Conservation (phyloP, 108 stramenopile genomes). For the Fragilariopsis cylindrus region DNA sequence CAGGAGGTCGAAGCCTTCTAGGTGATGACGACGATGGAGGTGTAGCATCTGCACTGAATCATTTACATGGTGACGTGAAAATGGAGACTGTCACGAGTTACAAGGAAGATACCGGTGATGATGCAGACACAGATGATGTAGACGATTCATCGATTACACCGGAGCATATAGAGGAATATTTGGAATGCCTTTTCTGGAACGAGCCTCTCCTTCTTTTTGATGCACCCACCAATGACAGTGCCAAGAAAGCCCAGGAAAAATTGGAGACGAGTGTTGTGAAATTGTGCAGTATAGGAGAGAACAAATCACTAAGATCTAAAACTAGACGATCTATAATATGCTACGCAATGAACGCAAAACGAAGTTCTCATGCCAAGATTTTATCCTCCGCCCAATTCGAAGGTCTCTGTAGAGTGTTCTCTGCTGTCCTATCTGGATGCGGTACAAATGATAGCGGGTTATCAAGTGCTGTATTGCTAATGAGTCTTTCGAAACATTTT, state of each 20-base stretch:
- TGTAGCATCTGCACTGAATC: slow-evolving; percentile 72
- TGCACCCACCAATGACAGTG: not conserved
- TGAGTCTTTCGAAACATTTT: slow-evolving; percentile 76
- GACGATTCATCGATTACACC: slow-evolving; percentile 11
- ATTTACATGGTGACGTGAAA: slow-evolving; percentile 51
- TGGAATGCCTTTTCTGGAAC: slow-evolving; percentile 32
- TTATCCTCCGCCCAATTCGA: slow-evolving; percentile 47
- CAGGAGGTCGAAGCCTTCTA: slow-evolving; percentile 44
- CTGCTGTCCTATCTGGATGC: slow-evolving; percentile 65
- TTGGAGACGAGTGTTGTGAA: slow-evolving; percentile 25
- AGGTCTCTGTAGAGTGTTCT: slow-evolving; percentile 55
- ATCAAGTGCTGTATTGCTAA: slow-evolving; percentile 69
- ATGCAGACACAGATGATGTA: slow-evolving; percentile 28
- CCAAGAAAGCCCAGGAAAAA: slow-evolving; percentile 13
- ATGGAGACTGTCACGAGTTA: slow-evolving; percentile 21
- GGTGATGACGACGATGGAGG: slow-evolving; percentile 84
- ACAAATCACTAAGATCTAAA: slow-evolving; percentile 35
- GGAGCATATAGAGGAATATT: slow-evolving; percentile 37
- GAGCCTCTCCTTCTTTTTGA: slow-evolving; percentile 7
- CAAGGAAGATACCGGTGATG: slow-evolving; percentile 29
- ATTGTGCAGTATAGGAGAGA: slow-evolving; percentile 39
- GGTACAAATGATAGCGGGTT: slow-evolving; percentile 38
- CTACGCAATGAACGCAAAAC: slow-evolving; percentile 68
- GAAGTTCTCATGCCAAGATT: slow-evolving; percentile 49
- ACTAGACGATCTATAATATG: slow-evolving; percentile 52